Evolutionary conservation across 352 stramenopile species (phyloP).

Genomic region (Globisporangium viniferum): DNA sequence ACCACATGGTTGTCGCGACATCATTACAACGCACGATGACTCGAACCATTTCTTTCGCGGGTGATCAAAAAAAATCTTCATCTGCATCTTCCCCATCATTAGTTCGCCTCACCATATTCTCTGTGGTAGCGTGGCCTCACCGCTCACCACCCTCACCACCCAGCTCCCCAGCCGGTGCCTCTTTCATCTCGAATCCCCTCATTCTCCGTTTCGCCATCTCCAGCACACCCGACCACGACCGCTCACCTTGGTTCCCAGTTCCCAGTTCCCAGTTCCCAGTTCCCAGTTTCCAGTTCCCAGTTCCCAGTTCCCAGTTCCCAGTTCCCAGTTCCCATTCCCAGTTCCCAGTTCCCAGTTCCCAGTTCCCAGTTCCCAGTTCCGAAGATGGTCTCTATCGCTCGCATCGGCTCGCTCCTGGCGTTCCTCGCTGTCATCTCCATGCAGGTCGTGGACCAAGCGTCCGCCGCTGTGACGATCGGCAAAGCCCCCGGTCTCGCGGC

Average conservation of each 20-base stretch:
- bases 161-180: background rate
- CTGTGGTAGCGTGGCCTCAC: background rate
- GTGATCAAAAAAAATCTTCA: too few species aligned
- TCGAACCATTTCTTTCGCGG: too few species aligned
- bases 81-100: background rate
- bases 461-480: background rate
- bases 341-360: too few species aligned
- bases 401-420: constrained; percentile 5
- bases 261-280: too few species aligned
- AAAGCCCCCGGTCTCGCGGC: constrained; percentile 20
- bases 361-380: background rate
- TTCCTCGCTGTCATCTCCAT: constrained; percentile 1
- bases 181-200: background rate
- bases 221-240: background rate
- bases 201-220: background rate
- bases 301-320: too few species aligned
- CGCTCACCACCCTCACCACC: too few species aligned
- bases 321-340: too few species aligned
- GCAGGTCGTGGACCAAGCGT: background rate
- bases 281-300: too few species aligned
- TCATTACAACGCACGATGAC: too few species aligned
- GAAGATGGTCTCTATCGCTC: background rate
- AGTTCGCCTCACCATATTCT: background rate
- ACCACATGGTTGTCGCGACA: too few species aligned
- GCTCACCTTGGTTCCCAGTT: background rate